Evolutionary conservation across 1,284 basidiomycete species (phyloP).

Genomic region (Marasmius sp.): DNA sequence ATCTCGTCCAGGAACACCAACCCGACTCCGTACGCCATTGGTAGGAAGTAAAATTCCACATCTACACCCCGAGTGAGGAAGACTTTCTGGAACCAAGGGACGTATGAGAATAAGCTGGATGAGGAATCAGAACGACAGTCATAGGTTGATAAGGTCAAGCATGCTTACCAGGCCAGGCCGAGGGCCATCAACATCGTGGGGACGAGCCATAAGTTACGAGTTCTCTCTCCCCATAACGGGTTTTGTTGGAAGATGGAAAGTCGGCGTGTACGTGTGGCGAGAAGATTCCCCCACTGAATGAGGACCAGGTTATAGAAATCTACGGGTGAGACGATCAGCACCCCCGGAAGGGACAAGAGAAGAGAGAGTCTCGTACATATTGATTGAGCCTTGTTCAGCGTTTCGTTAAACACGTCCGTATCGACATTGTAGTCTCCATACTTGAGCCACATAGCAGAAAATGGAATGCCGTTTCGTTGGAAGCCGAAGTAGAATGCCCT

Average conservation of each 20-base stretch:
- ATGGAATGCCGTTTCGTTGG: slow-evolving; percentile 52
- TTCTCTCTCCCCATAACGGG: slow-evolving; percentile 23
- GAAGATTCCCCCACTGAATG: slow-evolving; percentile 66
- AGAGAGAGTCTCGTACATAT: slow-evolving; percentile 19
- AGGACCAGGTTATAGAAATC: slow-evolving; percentile 64
- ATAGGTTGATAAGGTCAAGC: not conserved
- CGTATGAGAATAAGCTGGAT: slow-evolving; percentile 52
- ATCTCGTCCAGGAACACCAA: slow-evolving; percentile 28
- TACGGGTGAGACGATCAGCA: slow-evolving; percentile 4
- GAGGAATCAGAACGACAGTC: not conserved
- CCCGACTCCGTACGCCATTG: slow-evolving; percentile 27
- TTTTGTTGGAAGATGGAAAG: slow-evolving; percentile 48
- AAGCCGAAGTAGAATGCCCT: slow-evolving; percentile 54
- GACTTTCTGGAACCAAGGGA: slow-evolving; percentile 53
- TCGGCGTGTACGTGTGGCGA: slow-evolving; percentile 49
- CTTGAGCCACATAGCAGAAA: slow-evolving; percentile 50
- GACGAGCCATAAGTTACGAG: slow-evolving; percentile 40
- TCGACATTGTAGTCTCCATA: slow-evolving; percentile 41
- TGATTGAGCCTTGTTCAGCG: slow-evolving; percentile 24
- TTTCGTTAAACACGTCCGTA: slow-evolving; percentile 18
- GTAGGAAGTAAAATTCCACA: slow-evolving; percentile 39
- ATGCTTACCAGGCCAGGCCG: slow-evolving; percentile 30
- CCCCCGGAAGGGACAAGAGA: slow-evolving; percentile 7
- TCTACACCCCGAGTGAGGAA: slow-evolving; percentile 55
- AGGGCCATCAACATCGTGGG: slow-evolving; percentile 48